A percentile compares a stretch with the other conserved stretches of the same genome.
phyloP scores from a whole-genome alignment of 306 rosid species.

The Glycine latifolia region DNA sequence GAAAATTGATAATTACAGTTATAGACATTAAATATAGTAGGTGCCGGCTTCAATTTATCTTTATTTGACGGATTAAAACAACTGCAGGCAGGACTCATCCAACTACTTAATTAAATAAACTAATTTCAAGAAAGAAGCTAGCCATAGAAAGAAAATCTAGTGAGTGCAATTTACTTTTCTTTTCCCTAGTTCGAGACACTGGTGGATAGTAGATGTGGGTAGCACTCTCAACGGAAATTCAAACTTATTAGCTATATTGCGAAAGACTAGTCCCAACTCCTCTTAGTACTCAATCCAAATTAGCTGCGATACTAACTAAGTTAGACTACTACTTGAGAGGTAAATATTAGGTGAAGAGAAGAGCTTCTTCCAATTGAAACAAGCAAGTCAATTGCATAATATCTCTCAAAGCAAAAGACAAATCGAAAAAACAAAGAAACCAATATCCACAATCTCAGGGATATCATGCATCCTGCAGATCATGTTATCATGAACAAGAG shows the following conservation, averaged over 20 bases:
- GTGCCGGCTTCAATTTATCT: conserved; percentile 2
- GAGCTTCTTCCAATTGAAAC: not conserved
- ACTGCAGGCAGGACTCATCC: not conserved
- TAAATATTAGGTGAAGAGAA: conserved; percentile 1
- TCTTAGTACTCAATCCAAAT: not conserved
- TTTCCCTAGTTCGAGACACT: not conserved
- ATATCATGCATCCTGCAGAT: conserved; percentile 5
- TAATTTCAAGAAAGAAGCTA: conserved; percentile 7
- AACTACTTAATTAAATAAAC: conserved; percentile 26
- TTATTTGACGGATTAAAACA: not conserved
- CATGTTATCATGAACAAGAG: conserved; percentile 14
- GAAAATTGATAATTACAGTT: not conserved
- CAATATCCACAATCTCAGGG: not conserved
- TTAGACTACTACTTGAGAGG: not conserved
- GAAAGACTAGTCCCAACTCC: not conserved
- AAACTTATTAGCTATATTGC: not conserved
- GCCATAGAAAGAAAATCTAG: conserved; percentile 5
- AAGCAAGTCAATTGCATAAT: not conserved
- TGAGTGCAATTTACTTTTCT: not conserved
- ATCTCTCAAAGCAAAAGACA: conserved; percentile 14
- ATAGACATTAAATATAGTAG: conserved; percentile 25
- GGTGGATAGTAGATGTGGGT: not conserved
- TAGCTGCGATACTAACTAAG: not conserved
- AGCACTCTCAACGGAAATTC: not conserved
- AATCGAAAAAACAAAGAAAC: conserved; percentile 14